phyloP scores from a whole-genome alignment of 1,284 basidiomycete genomes.

The Ustilago nuda region DNA sequence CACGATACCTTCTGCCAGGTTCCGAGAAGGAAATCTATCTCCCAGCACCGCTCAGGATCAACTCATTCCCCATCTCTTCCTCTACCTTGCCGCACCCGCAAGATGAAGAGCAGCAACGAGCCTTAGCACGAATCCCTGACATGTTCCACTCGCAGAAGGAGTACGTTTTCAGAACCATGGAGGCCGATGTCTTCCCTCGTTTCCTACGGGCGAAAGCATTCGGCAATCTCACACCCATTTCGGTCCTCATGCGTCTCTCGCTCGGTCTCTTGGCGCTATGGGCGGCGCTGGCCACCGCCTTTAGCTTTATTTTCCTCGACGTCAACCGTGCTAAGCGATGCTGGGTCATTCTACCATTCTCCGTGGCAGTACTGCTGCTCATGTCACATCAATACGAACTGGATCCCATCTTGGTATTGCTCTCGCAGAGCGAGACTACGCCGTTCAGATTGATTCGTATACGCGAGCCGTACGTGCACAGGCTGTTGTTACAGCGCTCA shows the following conservation, averaged over 20 bases:
- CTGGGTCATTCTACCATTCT: constrained; percentile 96
- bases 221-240: constrained; percentile 92
- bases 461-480: constrained; percentile 90
- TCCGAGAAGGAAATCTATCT: constrained; percentile 89
- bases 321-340: constrained; percentile 88
- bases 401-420: constrained; percentile 79
- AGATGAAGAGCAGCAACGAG: constrained; percentile 76
- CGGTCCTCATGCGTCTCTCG: constrained; percentile 78
- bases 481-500: constrained; percentile 85
- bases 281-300: constrained; percentile 88
- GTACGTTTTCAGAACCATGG: constrained; percentile 93
- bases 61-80: constrained; percentile 71
- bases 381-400: constrained; percentile 95
- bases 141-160: constrained; percentile 98
- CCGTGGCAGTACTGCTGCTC: constrained; percentile 87
- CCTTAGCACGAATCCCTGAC: constrained; percentile 91
- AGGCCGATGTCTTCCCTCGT: constrained; percentile 90
- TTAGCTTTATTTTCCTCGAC: constrained; percentile 93
- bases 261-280: constrained; percentile 87
- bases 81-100: constrained; percentile 77
- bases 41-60: constrained; percentile 72
- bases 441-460: constrained; percentile 91
- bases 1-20: constrained; percentile 81
- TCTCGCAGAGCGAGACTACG: constrained; percentile 71
- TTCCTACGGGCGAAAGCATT: constrained; percentile 97